Conservation (phyloP, 257 asterid genomes). For the Craterostigma plantagineum region DNA sequence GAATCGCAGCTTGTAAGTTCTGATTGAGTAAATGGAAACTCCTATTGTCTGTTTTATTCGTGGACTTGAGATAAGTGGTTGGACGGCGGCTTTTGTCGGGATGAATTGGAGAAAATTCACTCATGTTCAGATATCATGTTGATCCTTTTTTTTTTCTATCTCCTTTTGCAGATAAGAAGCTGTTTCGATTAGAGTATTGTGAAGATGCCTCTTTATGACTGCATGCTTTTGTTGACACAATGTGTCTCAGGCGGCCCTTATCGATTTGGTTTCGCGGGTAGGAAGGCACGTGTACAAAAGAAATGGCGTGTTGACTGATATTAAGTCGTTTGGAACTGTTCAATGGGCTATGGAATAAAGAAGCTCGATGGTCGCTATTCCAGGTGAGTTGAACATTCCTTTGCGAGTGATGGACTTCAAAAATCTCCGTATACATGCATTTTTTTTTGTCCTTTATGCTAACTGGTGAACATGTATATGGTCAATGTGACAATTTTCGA, state of each 20-base stretch:
- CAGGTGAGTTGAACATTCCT: slow-evolving; percentile 23
- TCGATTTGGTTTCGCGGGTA: slow-evolving; percentile 36
- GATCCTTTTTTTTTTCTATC: too few relatives aligned
- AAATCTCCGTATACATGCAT: not conserved
- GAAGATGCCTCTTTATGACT: slow-evolving; percentile 85
- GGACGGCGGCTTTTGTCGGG: too few relatives aligned
- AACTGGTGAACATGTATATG: not conserved
- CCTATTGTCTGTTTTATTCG: too few relatives aligned
- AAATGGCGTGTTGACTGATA: slow-evolving; percentile 57
- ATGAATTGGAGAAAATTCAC: too few relatives aligned
- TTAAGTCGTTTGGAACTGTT: slow-evolving; percentile 39
- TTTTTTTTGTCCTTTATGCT: slow-evolving; percentile 1
- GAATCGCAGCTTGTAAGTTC: too few relatives aligned
- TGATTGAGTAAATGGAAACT: too few relatives aligned
- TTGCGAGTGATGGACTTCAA: not conserved
- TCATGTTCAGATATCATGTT: too few relatives aligned
- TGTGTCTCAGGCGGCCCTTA: slow-evolving; percentile 17
- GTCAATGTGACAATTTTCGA: not conserved
- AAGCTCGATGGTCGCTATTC: slow-evolving; percentile 69
- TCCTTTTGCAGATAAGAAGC: slow-evolving; percentile 7
- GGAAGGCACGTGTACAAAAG: slow-evolving; percentile 54
- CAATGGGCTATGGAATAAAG: slow-evolving; percentile 78
- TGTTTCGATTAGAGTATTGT: slow-evolving; percentile 5
- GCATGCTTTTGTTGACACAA: slow-evolving; percentile 72
- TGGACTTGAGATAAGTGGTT: too few relatives aligned